Evolutionary conservation across 2,329 filamentous ascomycete genomes (phyloP).

Genomic region (Plectosphaerella plurivora): DNA sequence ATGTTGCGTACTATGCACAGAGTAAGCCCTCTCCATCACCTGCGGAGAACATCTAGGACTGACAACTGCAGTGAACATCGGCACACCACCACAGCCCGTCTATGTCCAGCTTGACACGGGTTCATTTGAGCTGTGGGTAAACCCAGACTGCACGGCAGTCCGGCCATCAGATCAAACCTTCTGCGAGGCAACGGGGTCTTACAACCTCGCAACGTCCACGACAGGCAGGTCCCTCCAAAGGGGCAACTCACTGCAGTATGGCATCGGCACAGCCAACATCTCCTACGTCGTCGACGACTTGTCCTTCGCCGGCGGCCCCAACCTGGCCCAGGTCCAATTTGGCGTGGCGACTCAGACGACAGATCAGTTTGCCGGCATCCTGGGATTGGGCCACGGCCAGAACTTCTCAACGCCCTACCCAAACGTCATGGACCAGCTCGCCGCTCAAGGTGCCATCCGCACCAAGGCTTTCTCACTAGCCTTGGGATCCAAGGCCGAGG

Average conservation of each 20-base stretch:
- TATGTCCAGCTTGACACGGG: conserved; percentile 55
- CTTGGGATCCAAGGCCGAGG: conserved; percentile 56
- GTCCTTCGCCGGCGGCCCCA: conserved; percentile 31
- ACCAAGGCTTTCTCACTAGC: conserved; percentile 63
- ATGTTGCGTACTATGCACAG: conserved; percentile 49
- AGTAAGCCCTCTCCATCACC: conserved; percentile 24
- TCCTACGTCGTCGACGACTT: conserved; percentile 45
- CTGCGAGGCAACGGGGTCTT: conserved; percentile 40
- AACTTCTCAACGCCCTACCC: conserved; percentile 41
- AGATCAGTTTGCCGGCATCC: conserved; percentile 53
- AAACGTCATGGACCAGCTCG: conserved; percentile 48
- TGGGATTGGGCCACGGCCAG: conserved; percentile 68
- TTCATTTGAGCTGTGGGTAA: conserved; percentile 59
- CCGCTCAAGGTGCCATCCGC: conserved; percentile 46
- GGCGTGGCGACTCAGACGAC: conserved; percentile 53
- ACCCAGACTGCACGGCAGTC: conserved; percentile 51
- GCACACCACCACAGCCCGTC: conserved; percentile 48
- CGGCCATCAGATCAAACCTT: conserved; percentile 33
- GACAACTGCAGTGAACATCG: conserved; percentile 35
- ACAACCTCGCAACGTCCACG: conserved; percentile 36
- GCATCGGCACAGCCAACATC: conserved; percentile 46
- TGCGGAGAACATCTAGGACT: neutral
- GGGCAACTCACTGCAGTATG: conserved; percentile 41
- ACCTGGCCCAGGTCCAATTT: conserved; percentile 54
- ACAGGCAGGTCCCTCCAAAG: conserved; percentile 25